phyloP scores from a whole-genome alignment of 164 flowering plant genomes.

The Chimonanthus praecox region DNA sequence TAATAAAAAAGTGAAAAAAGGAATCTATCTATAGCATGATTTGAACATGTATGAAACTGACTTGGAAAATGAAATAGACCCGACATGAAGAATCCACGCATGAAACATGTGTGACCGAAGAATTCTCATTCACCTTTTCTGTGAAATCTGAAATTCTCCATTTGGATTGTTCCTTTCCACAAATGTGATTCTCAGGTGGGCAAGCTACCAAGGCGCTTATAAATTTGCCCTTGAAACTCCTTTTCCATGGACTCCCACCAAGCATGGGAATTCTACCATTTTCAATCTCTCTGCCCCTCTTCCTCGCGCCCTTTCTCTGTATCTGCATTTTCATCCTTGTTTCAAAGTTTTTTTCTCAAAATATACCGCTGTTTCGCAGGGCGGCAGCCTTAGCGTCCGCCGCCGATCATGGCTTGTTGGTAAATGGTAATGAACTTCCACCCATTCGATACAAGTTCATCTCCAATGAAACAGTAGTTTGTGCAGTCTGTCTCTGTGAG shows the following conservation, averaged over 20 bases:
- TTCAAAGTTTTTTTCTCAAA: neutral
- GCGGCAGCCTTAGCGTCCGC: neutral
- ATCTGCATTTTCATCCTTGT: neutral
- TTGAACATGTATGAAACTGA: too few relatives aligned
- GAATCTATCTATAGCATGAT: too few relatives aligned
- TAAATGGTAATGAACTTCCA: neutral
- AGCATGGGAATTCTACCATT: neutral
- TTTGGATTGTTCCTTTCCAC: too few relatives aligned
- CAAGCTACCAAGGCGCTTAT: neutral
- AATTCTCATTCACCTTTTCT: neutral
- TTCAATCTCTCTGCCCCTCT: neutral
- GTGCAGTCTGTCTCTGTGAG: slow-evolving; percentile 1
- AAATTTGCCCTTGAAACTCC: neutral
- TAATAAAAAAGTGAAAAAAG: too few relatives aligned
- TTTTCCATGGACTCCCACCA: neutral
- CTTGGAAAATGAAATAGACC: too few relatives aligned
- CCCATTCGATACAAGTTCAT: too few relatives aligned
- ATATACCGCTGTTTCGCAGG: neutral
- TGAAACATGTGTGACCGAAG: neutral
- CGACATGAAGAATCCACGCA: too few relatives aligned
- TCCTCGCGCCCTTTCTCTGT: neutral
- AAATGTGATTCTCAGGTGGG: neutral
- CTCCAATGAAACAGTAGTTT: neutral
- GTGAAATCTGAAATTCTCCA: neutral
- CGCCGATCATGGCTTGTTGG: neutral